A percentile compares a stretch with the other conserved stretches of the same genome.
Conservation (phyloP, 2,329 filamentous ascomycete genomes). For the Bipolaris oryzae region DNA sequence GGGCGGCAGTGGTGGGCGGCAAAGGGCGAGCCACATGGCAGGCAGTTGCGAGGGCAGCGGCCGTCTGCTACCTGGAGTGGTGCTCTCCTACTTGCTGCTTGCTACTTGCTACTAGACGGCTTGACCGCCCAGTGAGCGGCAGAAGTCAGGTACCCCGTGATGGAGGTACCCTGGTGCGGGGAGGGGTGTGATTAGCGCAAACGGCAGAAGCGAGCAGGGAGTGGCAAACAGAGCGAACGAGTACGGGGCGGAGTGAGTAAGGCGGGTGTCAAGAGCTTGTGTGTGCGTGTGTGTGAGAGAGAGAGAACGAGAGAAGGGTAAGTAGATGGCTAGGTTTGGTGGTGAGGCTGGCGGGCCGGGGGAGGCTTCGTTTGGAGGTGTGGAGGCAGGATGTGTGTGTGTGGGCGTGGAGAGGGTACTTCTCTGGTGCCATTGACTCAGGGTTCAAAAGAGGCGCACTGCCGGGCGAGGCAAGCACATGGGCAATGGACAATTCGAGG, state of each 20-base stretch:
- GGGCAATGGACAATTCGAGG: constrained; percentile 7
- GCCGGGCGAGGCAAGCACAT: constrained; percentile 31
- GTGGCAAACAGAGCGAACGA: constrained; percentile 13
- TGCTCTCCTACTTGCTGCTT: too few relatives aligned
- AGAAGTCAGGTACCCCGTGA: constrained; percentile 40
- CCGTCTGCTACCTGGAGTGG: too few relatives aligned
- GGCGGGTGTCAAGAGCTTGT: background rate
- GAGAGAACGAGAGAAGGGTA: too few relatives aligned
- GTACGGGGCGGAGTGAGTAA: background rate
- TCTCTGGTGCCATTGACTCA: constrained; percentile 8
- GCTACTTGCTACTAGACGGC: constrained; percentile 7
- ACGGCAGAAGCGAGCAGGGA: background rate
- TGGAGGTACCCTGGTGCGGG: constrained; percentile 5
- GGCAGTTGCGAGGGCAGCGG: background rate
- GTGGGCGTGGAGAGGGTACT: too few relatives aligned
- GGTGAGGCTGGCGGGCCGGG: constrained; percentile 15
- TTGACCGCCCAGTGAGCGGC: constrained; percentile 26
- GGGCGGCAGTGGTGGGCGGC: constrained; percentile 9
- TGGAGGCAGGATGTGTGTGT: too few relatives aligned
- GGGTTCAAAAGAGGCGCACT: constrained; percentile 22
- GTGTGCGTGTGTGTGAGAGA: background rate
- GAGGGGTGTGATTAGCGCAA: constrained; percentile 6
- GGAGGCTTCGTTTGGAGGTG: too few relatives aligned
- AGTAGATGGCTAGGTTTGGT: background rate
- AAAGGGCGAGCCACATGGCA: constrained; percentile 18